Percentiles rank a stretch among this genome's conserved stretches.
Conservation (phyloP, 83 land plant genomes). For the Picea mariana region DNA sequence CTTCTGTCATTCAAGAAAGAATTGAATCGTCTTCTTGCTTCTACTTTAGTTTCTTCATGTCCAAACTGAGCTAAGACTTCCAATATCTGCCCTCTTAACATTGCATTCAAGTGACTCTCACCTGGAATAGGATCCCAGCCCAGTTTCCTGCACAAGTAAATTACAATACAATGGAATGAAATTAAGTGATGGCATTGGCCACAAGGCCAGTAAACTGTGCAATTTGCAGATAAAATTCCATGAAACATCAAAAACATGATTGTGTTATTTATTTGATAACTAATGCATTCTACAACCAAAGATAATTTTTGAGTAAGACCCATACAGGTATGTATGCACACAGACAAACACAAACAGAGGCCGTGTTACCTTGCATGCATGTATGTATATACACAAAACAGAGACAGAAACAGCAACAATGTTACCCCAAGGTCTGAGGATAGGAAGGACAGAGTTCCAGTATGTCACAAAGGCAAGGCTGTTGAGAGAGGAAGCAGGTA, state of each 20-base stretch:
- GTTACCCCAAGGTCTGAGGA: too few species aligned
- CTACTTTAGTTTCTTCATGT: slow-evolving; percentile 61
- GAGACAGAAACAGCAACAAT: not conserved
- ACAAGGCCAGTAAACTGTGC: too few species aligned
- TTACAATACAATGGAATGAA: slow-evolving; percentile 6
- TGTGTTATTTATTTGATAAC: not conserved
- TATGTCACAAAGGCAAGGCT: too few species aligned
- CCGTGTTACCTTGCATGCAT: not conserved
- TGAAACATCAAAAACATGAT: not conserved
- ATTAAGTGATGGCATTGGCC: not conserved
- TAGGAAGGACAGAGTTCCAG: too few species aligned
- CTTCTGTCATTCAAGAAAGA: slow-evolving; percentile 77
- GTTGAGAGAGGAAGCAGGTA: slow-evolving; percentile 18
- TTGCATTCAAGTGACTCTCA: slow-evolving; percentile 79
- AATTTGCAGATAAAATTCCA: not conserved
- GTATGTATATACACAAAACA: not conserved
- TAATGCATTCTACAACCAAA: not conserved
- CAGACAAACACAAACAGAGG: too few species aligned
- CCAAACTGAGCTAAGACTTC: slow-evolving; percentile 72
- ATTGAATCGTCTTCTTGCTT: slow-evolving; percentile 77
- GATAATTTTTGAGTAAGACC: not conserved
- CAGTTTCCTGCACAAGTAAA: slow-evolving; percentile 52
- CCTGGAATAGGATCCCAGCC: slow-evolving; percentile 83
- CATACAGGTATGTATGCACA: not conserved
- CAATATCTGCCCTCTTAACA: slow-evolving; percentile 89